Percentiles rank a stretch among this genome's conserved stretches.
Evolutionary conservation across 345 rosid genomes (phyloP).

Genomic region (Streptanthus diversifolius): DNA sequence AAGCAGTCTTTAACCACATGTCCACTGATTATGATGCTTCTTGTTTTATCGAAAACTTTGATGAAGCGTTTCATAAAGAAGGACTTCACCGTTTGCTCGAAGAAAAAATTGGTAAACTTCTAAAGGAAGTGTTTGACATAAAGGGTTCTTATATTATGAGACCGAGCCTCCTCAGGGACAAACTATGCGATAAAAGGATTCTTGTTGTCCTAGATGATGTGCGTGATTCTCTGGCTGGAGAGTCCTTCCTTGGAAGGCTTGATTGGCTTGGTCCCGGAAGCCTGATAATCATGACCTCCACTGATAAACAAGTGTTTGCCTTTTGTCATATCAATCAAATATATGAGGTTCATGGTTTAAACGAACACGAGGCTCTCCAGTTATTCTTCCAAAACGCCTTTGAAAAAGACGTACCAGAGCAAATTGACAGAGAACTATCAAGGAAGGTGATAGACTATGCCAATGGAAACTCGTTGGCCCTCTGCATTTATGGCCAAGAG

Average conservation of each 20-base stretch:
- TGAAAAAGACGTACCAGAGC: neutral
- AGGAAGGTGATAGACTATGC: constrained; percentile 3
- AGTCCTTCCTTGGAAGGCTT: neutral
- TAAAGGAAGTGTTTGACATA: neutral
- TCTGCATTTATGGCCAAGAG: neutral
- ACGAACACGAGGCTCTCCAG: neutral
- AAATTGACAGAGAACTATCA: neutral
- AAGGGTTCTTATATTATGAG: neutral
- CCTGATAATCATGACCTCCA: constrained; percentile 3
- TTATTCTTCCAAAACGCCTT: neutral
- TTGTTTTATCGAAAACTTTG: neutral
- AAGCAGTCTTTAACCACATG: neutral
- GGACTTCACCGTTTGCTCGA: neutral
- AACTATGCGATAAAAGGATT: neutral
- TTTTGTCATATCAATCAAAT: constrained; percentile 1
- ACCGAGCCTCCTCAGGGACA: neutral
- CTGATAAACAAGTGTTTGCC: neutral
- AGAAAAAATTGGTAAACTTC: neutral
- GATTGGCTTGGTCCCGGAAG: constrained; percentile 14
- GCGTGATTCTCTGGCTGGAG: neutral
- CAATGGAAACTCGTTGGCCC: constrained; percentile 35
- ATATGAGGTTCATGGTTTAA: constrained; percentile 1
- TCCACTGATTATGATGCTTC: constrained; percentile 10
- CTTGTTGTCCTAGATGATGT: neutral
- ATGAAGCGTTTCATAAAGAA: neutral